Percentiles rank a stretch among this genome's conserved stretches.
These are phyloP conservation scores for Cyclotella sp. DNA, from an alignment of 108 stramenopile species.

Conservation along the genomic window DNA sequence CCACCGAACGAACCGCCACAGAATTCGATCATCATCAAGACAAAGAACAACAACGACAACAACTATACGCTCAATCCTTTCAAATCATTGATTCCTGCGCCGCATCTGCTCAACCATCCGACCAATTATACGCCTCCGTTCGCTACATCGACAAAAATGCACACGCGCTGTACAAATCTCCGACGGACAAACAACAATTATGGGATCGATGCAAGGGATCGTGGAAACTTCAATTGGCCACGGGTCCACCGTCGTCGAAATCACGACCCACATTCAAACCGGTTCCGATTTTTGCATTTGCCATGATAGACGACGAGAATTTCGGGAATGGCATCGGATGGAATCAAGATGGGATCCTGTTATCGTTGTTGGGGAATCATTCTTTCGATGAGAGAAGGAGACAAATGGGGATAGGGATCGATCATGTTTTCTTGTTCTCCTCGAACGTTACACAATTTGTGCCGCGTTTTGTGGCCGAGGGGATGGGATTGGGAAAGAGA, in stretches of 20 bases:
- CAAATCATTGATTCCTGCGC: constrained; percentile 59
- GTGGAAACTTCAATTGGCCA: constrained; percentile 67
- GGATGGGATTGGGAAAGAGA: constrained; percentile 61
- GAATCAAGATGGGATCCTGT: constrained; percentile 49
- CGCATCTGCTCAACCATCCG: constrained; percentile 36
- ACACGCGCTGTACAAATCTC: constrained; percentile 56
- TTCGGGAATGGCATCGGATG: constrained; percentile 74
- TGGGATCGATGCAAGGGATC: constrained; percentile 67
- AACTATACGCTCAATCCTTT: constrained; percentile 50
- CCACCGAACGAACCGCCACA: too few species aligned
- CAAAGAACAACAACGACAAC: constrained; percentile 1
- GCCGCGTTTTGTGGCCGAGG: constrained; percentile 54
- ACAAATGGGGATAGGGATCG: constrained; percentile 66
- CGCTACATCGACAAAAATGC: constrained; percentile 68
- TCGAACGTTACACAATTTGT: constrained; percentile 49
- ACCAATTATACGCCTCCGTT: constrained; percentile 62
- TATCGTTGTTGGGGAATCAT: constrained; percentile 66
- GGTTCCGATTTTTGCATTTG: constrained; percentile 74
- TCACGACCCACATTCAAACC: constrained; percentile 56
- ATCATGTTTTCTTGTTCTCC: constrained; percentile 60
- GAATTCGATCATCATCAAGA: too few species aligned
- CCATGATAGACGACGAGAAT: constrained; percentile 62
- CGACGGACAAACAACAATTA: constrained; percentile 47
- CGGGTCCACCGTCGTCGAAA: constrained; percentile 52
- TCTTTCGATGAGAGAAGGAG: constrained; percentile 54